Evolutionary conservation across 78 protist species (phyloP), one percentile per base, ranked within the genome.

Genomic region (Planoprotostelium fungivorum): DNA sequence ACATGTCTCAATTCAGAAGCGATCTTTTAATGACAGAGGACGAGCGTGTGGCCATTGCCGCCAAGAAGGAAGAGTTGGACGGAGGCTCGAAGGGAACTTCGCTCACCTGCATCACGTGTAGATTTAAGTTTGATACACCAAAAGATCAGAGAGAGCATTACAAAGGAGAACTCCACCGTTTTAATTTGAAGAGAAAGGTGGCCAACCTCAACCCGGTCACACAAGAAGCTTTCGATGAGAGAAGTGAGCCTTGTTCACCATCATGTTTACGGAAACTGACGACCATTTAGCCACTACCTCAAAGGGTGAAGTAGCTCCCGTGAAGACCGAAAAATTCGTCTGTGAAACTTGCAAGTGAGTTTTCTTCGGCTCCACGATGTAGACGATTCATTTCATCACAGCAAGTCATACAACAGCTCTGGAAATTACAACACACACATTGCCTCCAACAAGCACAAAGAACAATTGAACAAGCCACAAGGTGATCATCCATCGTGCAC

Each of bases 171-270:
- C 90, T 90, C 83, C 98, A 96, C 63, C 89, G 95, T 83, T 95
- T 94, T 91, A 96, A 96, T 73, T 88, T 96, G 63, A 96, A 95
- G 91, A 88, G 98, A 36, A 96, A 96, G 91, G 95, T 91, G 16
- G 95, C 93, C 1, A 94, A 89, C 84, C 83, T 95, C 34, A 89
- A 93, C 36, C 96, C 97, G 51, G 94, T 96, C 0, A 91, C 89
- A 28, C 51, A 73, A 29, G 91, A 86, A 35, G 88, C 34, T 0
- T 97, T 95, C 87, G 85, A 88, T 34, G 63, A 38, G 36, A 95
- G 88, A 38, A 38, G 89, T 28, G 91, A 88, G 85, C 5, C 5
- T 51, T 51, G 73, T 51, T 51, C 16, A 51, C 73, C 73, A 51
- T 51, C 5, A 25, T 51, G 73, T 51, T 16, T 51, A 51, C 5